Base-by-base conservation (phyloP, 202 grass and related monocot species). In the Musa balbisiana region DNA sequence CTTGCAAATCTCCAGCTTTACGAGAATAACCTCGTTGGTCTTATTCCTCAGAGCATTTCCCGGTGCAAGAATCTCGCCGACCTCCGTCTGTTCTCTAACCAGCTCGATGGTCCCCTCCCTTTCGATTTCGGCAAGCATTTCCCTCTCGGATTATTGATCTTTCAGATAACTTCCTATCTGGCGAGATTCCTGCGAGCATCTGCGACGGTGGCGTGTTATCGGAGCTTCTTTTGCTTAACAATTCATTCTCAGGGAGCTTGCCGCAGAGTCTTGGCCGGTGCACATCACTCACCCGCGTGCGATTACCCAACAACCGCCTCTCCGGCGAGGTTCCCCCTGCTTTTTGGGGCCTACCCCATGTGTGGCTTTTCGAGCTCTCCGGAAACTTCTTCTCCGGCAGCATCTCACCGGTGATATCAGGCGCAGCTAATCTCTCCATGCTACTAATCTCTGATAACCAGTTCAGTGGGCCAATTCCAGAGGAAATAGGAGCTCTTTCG, bases 1-100 rank as follows among this genome's bases (percentile, higher is more conserved):
- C 23, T 79, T 9, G 52, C 58, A 69, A 79, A 26, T 25, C 2
- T 79, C 11, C 52, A 69, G 22, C 51, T 79, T 50, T 69, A 58
- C 64, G 76, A 79, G 23, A 79, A 79, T 20, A 49, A 70, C 26
- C 50, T 79, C 14, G 53, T 16, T 22, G 76, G 76, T 11, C 23
- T 16, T 1, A 25, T 79, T 51, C 76, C 76, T 11, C 52, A 1
- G 4, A 50, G 52, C 19, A 52, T 79, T 21, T 43, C 25, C 53
- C 52, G 2, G 9, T 68, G 64, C 24, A 27, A 55, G 11, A 50
- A 69, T 15, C 76, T 79, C 16, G 64, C 65, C 9, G 65, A 69
- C 26, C 76, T 79, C 76, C 64, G 64, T 22, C 9, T 79, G 26
- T 79, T 79, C 76, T 56, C 51, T 12, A 79, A 79, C 64, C 52